Evolutionary conservation across 2,329 filamentous ascomycete species (phyloP), one percentile per base, ranked within the genome.

Genomic region (Colletotrichum phormii): DNA sequence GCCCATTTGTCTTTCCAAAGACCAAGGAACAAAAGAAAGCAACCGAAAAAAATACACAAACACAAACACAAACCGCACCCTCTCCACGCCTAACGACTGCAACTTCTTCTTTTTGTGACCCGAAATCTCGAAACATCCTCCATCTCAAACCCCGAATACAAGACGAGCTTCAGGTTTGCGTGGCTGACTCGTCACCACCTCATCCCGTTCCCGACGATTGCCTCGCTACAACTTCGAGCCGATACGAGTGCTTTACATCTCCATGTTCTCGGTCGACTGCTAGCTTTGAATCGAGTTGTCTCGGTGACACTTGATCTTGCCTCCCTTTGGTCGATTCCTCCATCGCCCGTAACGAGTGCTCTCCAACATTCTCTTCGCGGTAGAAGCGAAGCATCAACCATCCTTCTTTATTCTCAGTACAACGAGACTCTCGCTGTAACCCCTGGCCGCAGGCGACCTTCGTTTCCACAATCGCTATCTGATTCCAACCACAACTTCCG

Each of bases 401-500:
- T 35, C 79, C 78, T 79, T 77, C 75, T 77, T 49, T 51, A 26
- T 22, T n/a, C 55, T 78, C 75, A 78, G 81, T 80, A 80, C 81
- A 78, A 81, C 78, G 81, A 82, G 33, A 29, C 57, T 53, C 78
- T 84, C 82, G 79, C 84, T 77, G 18, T 81, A 78, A 80, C 78
- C 78, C 29, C 77, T 80, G 88, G 88, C 84, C 88, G 88, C 88
- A 86, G 88, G 88, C 88, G 87, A 88, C 88, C 88, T 86, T 83
- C 78, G 77, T 79, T 86, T 82, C 80, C 78, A 79, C 81, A 80
- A 80, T 80, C 79, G 79, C 81, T 82, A 79, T 80, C 82, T 78
- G 55, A 42, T 55, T 35, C 18, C 26, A 74, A 74, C 76, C 78
- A 72, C 59, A 75, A 70, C 75, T n/a, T n/a, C 71, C 60, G 18